Conservation (phyloP, 306 rosid genomes). For the Boehmeria nivea region DNA sequence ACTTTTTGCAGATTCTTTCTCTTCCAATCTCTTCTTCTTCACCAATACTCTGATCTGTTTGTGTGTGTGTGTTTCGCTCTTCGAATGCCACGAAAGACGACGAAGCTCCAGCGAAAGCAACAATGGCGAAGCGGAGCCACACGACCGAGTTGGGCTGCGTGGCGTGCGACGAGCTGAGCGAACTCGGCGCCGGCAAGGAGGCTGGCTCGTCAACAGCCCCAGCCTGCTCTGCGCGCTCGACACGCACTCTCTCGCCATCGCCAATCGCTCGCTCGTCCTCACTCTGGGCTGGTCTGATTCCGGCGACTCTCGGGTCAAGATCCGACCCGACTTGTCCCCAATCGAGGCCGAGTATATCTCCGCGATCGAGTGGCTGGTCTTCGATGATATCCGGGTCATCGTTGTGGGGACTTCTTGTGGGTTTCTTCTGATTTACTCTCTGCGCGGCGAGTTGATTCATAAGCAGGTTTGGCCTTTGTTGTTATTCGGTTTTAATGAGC, state of each 20-base stretch:
- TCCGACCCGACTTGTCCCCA: slow-evolving; percentile 75
- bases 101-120: slow-evolving; percentile 6
- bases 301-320: slow-evolving; percentile 33
- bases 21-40: no score
- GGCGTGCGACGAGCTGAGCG: slow-evolving; percentile 72
- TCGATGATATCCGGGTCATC: slow-evolving; percentile 67
- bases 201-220: slow-evolving; percentile 78
- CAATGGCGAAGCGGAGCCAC: slow-evolving; percentile 54
- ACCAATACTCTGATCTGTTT: no score
- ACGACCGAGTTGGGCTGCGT: slow-evolving; percentile 78
- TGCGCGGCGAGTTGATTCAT: slow-evolving; percentile 63
- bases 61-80: no score
- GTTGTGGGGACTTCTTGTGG: slow-evolving; percentile 84
- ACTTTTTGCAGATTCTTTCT: no score
- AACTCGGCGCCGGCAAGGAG: slow-evolving; percentile 80
- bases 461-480: slow-evolving; percentile 48
- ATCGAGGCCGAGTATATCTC: slow-evolving; percentile 61
- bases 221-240: slow-evolving; percentile 76
- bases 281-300: slow-evolving; percentile 64
- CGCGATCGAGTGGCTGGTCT: slow-evolving; percentile 78
- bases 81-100: background rate
- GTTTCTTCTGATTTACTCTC: slow-evolving; percentile 59
- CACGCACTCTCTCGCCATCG: slow-evolving; percentile 68
- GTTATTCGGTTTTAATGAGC: background rate
- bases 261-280: slow-evolving; percentile 57